These are phyloP conservation scores for Antitrichia curtipendula DNA, from an alignment of 225 moss, liverwort and hornwort species.

Conservation along the genomic window DNA sequence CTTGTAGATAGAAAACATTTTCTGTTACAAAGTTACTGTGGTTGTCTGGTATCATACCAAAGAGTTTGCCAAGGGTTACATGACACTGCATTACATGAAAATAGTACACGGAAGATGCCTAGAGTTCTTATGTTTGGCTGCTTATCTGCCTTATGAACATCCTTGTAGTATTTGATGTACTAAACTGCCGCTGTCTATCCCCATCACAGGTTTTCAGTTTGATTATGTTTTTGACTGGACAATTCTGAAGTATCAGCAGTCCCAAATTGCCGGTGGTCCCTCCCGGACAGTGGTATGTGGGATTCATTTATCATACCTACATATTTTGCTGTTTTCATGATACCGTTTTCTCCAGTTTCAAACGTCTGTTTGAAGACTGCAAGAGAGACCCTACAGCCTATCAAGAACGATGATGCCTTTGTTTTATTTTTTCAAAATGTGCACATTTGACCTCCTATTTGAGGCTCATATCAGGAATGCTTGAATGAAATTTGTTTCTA, in stretches of 20 bases:
- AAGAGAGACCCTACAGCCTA: background rate
- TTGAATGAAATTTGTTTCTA: background rate
- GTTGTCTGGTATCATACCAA: background rate
- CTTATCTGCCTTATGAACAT: background rate
- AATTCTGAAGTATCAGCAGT: constrained; percentile 63
- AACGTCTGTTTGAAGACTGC: background rate
- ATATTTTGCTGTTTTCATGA: background rate
- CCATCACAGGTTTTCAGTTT: constrained; percentile 42
- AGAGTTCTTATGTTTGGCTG: background rate
- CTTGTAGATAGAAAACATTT: background rate
- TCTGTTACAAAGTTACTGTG: background rate
- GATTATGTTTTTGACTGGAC: constrained; percentile 57
- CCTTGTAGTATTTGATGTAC: background rate
- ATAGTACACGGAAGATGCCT: background rate
- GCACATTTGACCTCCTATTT: background rate
- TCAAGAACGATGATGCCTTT: background rate
- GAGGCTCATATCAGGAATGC: background rate
- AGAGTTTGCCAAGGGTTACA: background rate
- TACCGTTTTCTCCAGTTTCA: background rate
- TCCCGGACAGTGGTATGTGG: constrained; percentile 31
- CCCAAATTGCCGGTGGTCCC: constrained; percentile 1
- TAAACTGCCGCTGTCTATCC: background rate
- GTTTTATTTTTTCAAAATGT: background rate
- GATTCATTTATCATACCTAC: background rate
- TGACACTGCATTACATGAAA: background rate